Percentiles rank a stretch among this genome's conserved stretches.
These are phyloP conservation scores for Oryza glumipatula DNA, from an alignment of 176 grass and related monocot genomes.

Conservation along the genomic window DNA sequence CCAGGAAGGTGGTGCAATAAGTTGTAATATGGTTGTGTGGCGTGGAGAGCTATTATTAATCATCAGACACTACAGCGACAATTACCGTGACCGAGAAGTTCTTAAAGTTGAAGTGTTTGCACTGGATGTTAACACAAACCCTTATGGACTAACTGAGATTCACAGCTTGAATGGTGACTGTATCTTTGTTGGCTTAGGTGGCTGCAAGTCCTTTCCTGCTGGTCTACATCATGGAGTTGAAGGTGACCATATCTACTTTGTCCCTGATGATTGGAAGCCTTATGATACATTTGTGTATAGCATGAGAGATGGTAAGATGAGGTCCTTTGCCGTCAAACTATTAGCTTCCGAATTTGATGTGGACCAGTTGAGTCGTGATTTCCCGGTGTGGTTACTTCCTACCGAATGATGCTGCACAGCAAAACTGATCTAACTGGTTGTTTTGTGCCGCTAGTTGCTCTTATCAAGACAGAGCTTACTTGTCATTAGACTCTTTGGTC, in stretches of 20 bases:
- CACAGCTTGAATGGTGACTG: conserved; percentile 22
- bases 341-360: not conserved
- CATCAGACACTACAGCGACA: conserved; percentile 1
- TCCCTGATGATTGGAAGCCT: not conserved
- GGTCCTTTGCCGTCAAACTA: not conserved
- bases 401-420: too few species aligned
- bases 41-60: conserved; percentile 13
- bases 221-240: conserved; percentile 18
- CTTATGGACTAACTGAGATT: conserved; percentile 22
- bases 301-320: conserved; percentile 1
- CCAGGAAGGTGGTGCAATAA: not conserved
- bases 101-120: conserved; percentile 2
- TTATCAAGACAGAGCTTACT: too few species aligned
- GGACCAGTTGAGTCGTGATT: too few species aligned
- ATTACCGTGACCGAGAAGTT: too few species aligned
- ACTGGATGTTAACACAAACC: conserved; percentile 34
- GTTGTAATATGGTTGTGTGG: conserved; percentile 35
- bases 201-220: conserved; percentile 34
- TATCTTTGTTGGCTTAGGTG: conserved; percentile 15
- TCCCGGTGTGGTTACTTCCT: too few species aligned
- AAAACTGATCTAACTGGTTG: too few species aligned
- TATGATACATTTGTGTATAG: not conserved
- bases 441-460: too few species aligned
- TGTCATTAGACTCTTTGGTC: too few species aligned
- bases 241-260: conserved; percentile 29